phyloP scores from a whole-genome alignment of 352 stramenopile genomes.

The Plasmopara viticola region DNA sequence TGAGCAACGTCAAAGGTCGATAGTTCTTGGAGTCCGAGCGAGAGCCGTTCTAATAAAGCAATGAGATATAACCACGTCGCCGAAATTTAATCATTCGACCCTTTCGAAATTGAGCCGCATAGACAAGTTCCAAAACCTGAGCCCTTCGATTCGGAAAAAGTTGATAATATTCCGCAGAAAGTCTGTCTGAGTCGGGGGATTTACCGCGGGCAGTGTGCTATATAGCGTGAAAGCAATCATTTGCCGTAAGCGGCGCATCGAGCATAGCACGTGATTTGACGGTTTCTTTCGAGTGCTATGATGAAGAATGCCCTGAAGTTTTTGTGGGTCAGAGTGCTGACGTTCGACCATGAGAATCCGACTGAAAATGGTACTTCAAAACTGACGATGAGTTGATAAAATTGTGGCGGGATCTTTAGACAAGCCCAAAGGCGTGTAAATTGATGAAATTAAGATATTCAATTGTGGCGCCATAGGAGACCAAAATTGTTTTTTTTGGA shows the following conservation, averaged over 20 bases:
- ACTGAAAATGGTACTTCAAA: slow-evolving; percentile 8
- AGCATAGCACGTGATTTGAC: not conserved
- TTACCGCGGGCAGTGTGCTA: too few species aligned
- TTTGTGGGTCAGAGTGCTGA: not conserved
- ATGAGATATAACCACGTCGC: too few species aligned
- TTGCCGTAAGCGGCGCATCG: not conserved
- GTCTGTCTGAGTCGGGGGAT: not conserved
- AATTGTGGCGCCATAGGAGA: not conserved
- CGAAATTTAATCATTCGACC: too few species aligned
- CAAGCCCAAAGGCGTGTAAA: slow-evolving; percentile 3
- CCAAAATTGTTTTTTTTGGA: not conserved
- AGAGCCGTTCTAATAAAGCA: too few species aligned
- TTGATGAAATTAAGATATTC: slow-evolving; percentile 3
- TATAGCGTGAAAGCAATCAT: not conserved
- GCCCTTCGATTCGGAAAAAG: too few species aligned
- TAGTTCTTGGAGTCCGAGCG: too few species aligned
- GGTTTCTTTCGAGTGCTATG: not conserved
- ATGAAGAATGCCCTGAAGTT: slow-evolving; percentile 3
- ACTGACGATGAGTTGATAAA: slow-evolving; percentile 2
- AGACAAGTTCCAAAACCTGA: too few species aligned
- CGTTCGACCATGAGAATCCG: slow-evolving; percentile 2
- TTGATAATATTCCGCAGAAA: slow-evolving; percentile 1
- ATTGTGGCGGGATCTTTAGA: slow-evolving; percentile 2
- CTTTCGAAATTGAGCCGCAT: too few species aligned
- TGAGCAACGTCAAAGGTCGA: too few species aligned